Evolutionary conservation across 768 basidiomycete species (phyloP), one percentile per base, ranked within the genome.

Genomic region (Suillus spraguei): DNA sequence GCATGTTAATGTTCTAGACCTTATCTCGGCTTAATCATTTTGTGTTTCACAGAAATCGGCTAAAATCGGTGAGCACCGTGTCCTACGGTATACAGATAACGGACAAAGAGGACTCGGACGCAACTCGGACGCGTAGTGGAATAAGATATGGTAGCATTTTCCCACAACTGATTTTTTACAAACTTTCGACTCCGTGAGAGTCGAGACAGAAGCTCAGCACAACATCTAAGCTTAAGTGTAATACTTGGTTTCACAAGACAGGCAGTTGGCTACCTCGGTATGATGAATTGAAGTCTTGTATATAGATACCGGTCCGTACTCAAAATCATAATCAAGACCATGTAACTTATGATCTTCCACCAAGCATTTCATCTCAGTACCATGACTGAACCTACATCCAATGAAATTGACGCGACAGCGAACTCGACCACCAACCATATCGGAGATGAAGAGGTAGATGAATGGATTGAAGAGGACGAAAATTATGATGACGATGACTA

Each of bases 401-500:
- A 13, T 24, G 14, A 58, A 20, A 58, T 17, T 4, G 39, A 58
- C 39, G 10, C 39, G 5, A 28, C 55, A 39, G 24, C 24, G 11
- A 58, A 20, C 24, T 58, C 39, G 17, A 58, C 56, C 10, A 41
- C 17, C 7, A 28, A 58, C 2, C 56, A 58, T 14, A 41, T 13
- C 20, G 56, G 24, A 58, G 28, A 59, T 59, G 55, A 60, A 9
- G 60, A 61, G 5, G 24, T 5, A 17, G 80, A 78, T 32, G 74
- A 79, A 8, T 78, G 75, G 67, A 77, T 80, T 17, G 82, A 79
- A 39, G 79, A 79, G 20, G 80, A 77, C 38, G 80, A 76, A 7
- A 76, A 78, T 36, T 81, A 83, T 41, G 83, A 80, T 1, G 82
- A 81, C 1, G 84, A 84, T 9, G 84, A 86, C 4, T 86, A 86